These are phyloP conservation scores for Ascochyta koolunga DNA, from an alignment of 2,329 filamentous ascomycete genomes.

Conservation along the genomic window DNA sequence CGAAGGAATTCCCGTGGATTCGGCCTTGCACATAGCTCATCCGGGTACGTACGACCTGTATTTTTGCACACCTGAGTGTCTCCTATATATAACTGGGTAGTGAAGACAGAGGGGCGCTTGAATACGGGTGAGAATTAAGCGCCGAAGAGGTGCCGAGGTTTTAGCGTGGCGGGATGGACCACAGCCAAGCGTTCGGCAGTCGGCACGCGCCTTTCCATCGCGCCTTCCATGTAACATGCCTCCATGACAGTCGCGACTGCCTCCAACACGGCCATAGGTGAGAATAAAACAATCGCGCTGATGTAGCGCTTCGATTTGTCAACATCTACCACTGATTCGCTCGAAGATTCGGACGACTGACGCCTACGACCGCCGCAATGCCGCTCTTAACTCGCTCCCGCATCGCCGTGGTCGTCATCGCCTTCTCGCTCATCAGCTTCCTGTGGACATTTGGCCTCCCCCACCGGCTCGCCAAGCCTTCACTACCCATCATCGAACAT, in stretches of 20 bases:
- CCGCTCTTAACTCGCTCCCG: constrained; percentile 42
- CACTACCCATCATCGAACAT: constrained; percentile 32
- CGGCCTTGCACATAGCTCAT: no score
- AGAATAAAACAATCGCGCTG: not conserved
- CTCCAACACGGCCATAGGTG: not conserved
- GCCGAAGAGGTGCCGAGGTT: no score
- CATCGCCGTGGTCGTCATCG: constrained; percentile 33
- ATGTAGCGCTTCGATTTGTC: not conserved
- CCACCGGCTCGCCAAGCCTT: constrained; percentile 22
- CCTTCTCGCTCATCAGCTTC: constrained; percentile 39
- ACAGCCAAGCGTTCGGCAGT: constrained; percentile 7
- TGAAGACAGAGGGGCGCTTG: no score
- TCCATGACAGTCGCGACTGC: not conserved
- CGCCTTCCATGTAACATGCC: not conserved
- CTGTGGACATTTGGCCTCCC: constrained; percentile 42
- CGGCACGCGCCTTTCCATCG: constrained; percentile 3
- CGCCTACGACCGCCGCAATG: constrained; percentile 27
- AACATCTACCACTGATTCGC: not conserved
- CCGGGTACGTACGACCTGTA: no score
- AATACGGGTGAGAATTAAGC: no score
- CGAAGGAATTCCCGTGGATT: no score
- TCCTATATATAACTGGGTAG: no score
- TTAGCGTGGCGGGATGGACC: no score
- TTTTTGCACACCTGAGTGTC: no score
- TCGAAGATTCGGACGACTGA: not conserved